phyloP scores from a whole-genome alignment of 2,329 filamentous ascomycete species.

The Nemania sp. region DNA sequence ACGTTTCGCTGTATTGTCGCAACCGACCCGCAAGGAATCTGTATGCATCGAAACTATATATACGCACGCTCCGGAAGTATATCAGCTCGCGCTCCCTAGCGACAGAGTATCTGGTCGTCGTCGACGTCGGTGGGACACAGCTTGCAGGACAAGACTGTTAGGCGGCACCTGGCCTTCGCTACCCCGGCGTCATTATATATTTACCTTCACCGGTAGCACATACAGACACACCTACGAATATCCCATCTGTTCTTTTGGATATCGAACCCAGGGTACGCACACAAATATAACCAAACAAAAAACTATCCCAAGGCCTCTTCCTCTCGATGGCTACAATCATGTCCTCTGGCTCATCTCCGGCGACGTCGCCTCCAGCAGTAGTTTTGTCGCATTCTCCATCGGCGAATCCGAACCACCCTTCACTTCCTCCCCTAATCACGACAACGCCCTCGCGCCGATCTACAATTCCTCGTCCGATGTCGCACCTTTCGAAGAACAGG shows the following conservation, averaged over 20 bases:
- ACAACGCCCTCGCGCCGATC: slow-evolving; percentile 69
- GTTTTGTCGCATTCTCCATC: slow-evolving; percentile 53
- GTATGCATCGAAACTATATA: slow-evolving; percentile 31
- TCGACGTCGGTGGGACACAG: slow-evolving; percentile 45
- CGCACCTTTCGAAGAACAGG: slow-evolving; percentile 82
- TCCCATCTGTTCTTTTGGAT: slow-evolving; percentile 33
- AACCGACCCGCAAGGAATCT: slow-evolving; percentile 8
- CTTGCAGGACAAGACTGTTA: slow-evolving; percentile 52
- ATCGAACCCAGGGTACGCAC: slow-evolving; percentile 49
- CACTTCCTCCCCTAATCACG: slow-evolving; percentile 68
- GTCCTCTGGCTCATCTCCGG: slow-evolving; percentile 67
- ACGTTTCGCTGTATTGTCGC: slow-evolving; percentile 21
- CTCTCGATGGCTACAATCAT: slow-evolving; percentile 65
- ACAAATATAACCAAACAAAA: slow-evolving; percentile 26
- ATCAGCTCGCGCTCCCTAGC: slow-evolving; percentile 20
- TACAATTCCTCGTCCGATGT: slow-evolving; percentile 73
- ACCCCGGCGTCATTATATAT: slow-evolving; percentile 30
- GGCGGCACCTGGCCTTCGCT: slow-evolving; percentile 40
- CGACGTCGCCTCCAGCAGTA: slow-evolving; percentile 64
- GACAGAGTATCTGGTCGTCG: slow-evolving; percentile 16
- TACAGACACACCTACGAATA: slow-evolving; percentile 24
- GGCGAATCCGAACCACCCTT: slow-evolving; percentile 64
- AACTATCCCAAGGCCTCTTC: slow-evolving; percentile 48
- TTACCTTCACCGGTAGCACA: slow-evolving; percentile 31
- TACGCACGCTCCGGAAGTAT: slow-evolving; percentile 22